Evolutionary conservation across 2,329 filamentous ascomycete genomes (phyloP).

Genomic region (Sporothrix variecibatus): DNA sequence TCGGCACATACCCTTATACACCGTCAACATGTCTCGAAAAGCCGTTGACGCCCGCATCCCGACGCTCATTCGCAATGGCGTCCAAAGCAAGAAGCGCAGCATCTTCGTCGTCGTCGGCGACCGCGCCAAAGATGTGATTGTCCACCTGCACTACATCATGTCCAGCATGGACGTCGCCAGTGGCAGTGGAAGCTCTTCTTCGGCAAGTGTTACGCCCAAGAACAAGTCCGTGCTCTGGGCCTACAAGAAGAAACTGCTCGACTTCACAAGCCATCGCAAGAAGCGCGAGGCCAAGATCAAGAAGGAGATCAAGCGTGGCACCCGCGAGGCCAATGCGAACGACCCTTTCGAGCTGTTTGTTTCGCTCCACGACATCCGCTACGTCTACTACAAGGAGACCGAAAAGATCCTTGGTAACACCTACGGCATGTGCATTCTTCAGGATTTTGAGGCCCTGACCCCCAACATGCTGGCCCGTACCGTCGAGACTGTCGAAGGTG

Average conservation of each 20-base stretch:
- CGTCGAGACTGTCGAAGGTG: conserved; percentile 96
- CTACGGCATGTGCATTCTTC: conserved; percentile 78
- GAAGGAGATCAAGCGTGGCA: conserved; percentile 94
- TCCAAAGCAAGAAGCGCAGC: conserved; percentile 94
- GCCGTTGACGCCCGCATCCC: conserved; percentile 81
- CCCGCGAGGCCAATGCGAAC: conserved; percentile 86
- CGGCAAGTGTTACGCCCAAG: conserved; percentile 74
- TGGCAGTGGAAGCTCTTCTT: conserved; percentile 5
- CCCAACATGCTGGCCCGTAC: conserved; percentile 95
- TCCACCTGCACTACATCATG: conserved; percentile 90
- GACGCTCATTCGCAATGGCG: conserved; percentile 85
- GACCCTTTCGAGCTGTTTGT: conserved; percentile 98
- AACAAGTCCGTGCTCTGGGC: conserved; percentile 96
- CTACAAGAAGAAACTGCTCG: conserved; percentile 96
- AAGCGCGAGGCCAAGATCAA: conserved; percentile 99
- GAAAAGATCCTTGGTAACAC: conserved; percentile 98
- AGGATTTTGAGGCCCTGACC: conserved; percentile 96
- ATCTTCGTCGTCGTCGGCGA: conserved; percentile 98
- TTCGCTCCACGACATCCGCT: conserved; percentile 93
- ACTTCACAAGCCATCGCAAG: conserved; percentile 93
- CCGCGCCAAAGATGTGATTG: conserved; percentile 92
- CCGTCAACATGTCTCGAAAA: conserved; percentile 60
- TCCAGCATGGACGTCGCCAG: conserved; percentile 58
- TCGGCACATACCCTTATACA: conserved; percentile 24
- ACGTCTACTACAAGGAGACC: conserved; percentile 99